These are phyloP conservation scores for Naganishia friedmannii DNA, from an alignment of 768 basidiomycete genomes.

Conservation along the genomic window DNA sequence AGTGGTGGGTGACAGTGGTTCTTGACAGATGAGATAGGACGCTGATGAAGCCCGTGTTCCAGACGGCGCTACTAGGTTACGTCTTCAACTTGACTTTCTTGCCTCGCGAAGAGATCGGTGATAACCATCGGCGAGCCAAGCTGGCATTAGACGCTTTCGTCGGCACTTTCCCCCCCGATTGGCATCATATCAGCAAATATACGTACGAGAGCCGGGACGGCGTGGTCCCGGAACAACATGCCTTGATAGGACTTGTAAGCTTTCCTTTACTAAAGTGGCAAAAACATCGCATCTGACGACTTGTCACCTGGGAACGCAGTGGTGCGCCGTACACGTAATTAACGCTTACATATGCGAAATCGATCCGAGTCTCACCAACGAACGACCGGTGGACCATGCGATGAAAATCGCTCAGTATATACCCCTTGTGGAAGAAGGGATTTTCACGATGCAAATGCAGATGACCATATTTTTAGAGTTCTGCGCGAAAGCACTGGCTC, in stretches of 20 bases:
- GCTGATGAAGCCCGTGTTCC: no score
- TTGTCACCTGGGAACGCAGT: not conserved
- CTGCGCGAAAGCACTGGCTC: conserved; percentile 9
- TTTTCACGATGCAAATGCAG: not conserved
- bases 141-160: conserved; percentile 7
- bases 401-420: conserved; percentile 9
- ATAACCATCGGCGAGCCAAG: conserved; percentile 5
- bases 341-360: conserved; percentile 23
- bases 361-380: not conserved
- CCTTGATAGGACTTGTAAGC: not conserved
- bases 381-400: conserved; percentile 21
- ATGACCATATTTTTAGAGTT: conserved; percentile 19
- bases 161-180: not conserved
- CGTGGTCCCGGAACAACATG: not conserved
- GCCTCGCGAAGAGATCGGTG: conserved; percentile 5
- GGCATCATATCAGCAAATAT: conserved; percentile 3
- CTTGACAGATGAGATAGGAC: not conserved
- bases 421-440: not conserved
- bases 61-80: conserved; percentile 9
- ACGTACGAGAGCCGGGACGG: not conserved
- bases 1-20: conserved; percentile 1
- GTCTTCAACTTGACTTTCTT: conserved; percentile 19
- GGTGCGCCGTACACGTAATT: conserved; percentile 10
- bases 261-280: not conserved
- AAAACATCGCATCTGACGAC: not conserved